Evolutionary conservation across 2,329 filamentous ascomycete genomes (phyloP), one percentile per base, ranked within the genome.

Genomic region (Fonsecaea pugnacius): DNA sequence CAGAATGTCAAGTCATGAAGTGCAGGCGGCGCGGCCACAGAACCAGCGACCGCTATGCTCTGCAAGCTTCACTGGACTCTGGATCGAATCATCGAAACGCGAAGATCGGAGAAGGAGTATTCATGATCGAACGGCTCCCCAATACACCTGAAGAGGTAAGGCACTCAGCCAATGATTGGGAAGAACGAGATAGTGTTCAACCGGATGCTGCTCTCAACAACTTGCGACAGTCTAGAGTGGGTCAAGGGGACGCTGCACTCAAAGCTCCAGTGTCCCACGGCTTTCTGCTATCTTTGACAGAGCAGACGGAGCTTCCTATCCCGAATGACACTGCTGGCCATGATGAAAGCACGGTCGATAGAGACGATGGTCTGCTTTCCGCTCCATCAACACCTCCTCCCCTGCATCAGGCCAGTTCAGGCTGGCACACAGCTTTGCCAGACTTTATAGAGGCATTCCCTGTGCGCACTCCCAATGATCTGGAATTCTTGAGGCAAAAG

Each of bases 371-470:
- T 36, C 9, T 53, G 51, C 14, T 53, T 36, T 36, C 30, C 33
- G 51, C 14, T 6, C 30, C 30, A 5, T 53, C 51, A 8, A n/a
- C 33, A 18, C 51, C 43, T n/a, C 30, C 33, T 27, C 32, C 53
- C 2, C 35, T 36, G n/a, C 53, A 21, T 3, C 21, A 56, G 16
- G n/a, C 6, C 14, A 21, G 8, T 7, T 9, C n/a, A 40, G 53
- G 35, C 18, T 33, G 12, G 18, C 52, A 33, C 27, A 33, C 33
- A 40, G 36, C 35, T 6, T 36, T 36, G 24, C 58, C 58, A 4
- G 18, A 52, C 10, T 60, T 60, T 33, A 60, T 60, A 4, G 24
- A 60, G 30, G 24, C 40, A 12, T 35, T 60, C 16, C 58, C 58
- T 18, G n/a, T 33, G 18, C 27, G 50, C 27, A 32, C n/a, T 12